A percentile compares a stretch with the other conserved stretches of the same genome.
These are phyloP conservation scores for Globisporangium nunn DNA, from an alignment of 352 stramenopile genomes.

Conservation along the genomic window DNA sequence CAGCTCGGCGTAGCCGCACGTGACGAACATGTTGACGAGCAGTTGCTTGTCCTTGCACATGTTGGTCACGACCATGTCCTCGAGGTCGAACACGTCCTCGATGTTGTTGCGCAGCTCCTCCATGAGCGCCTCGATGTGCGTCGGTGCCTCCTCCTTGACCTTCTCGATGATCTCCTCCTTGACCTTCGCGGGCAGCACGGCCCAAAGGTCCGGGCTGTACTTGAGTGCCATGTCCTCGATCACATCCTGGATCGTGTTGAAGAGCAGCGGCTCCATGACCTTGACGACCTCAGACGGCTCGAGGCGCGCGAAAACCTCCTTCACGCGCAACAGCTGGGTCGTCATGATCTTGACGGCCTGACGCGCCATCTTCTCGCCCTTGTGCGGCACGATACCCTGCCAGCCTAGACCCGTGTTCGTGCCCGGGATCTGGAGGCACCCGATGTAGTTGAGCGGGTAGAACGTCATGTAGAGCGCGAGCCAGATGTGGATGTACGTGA, in stretches of 20 bases:
- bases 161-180: constrained; percentile 92
- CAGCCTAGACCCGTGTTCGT: constrained; percentile 93
- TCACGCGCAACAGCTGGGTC: constrained; percentile 88
- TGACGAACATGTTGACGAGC: constrained; percentile 93
- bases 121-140: constrained; percentile 92
- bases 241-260: constrained; percentile 86
- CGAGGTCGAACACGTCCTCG: constrained; percentile 93
- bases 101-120: constrained; percentile 93
- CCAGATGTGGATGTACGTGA: constrained; percentile 95
- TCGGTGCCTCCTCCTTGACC: constrained; percentile 89
- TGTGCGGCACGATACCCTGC: constrained; percentile 97
- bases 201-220: constrained; percentile 84
- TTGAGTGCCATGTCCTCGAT: constrained; percentile 87
- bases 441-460: constrained; percentile 92
- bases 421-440: constrained; percentile 79
- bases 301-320: constrained; percentile 91
- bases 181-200: constrained; percentile 63
- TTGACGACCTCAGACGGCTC: constrained; percentile 88
- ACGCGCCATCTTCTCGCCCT: constrained; percentile 96
- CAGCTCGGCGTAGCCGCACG: constrained; percentile 88
- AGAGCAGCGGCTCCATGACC: constrained; percentile 89
- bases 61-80: constrained; percentile 92
- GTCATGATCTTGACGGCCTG: constrained; percentile 92
- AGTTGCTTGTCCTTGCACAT: constrained; percentile 94
- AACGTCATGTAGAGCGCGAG: constrained; percentile 98